phyloP scores from a whole-genome alignment of 768 basidiomycete genomes.

The Daedaleopsis nitida region DNA sequence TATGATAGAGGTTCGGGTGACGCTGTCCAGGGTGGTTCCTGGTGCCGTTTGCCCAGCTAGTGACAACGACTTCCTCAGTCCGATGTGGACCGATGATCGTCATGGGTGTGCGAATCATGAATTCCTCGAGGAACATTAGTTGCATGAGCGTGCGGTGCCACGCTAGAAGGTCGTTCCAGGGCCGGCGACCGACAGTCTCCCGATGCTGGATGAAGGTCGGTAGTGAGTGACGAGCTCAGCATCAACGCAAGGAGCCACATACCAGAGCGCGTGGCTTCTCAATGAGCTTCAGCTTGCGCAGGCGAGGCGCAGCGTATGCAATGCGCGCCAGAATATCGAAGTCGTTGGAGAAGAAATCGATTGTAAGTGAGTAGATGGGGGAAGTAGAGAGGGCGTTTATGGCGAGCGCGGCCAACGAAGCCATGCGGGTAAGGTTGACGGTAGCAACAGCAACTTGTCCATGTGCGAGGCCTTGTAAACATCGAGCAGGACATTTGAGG shows the following conservation, averaged over 20 bases:
- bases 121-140: not conserved
- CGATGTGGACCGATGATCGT: not conserved
- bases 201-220: no score
- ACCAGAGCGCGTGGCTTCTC: slow-evolving; percentile 1
- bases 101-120: not conserved
- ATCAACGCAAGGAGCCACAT: no score
- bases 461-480: not conserved
- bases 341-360: slow-evolving; percentile 9
- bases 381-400: not conserved
- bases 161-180: not conserved
- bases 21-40: no score
- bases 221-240: no score
- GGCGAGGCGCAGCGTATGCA: not conserved
- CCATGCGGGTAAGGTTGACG: not conserved
- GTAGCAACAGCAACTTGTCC: not conserved
- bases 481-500: slow-evolving; percentile 3
- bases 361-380: not conserved
- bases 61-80: not conserved
- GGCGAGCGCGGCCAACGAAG: not conserved
- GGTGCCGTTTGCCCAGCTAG: no score
- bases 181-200: no score
- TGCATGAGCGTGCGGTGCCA: not conserved
- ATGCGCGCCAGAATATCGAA: not conserved
- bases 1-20: no score
- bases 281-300: slow-evolving; percentile 6